Base-by-base conservation (phyloP, 1,139 yeast genomes). In the Tardiomyces blankii region DNA sequence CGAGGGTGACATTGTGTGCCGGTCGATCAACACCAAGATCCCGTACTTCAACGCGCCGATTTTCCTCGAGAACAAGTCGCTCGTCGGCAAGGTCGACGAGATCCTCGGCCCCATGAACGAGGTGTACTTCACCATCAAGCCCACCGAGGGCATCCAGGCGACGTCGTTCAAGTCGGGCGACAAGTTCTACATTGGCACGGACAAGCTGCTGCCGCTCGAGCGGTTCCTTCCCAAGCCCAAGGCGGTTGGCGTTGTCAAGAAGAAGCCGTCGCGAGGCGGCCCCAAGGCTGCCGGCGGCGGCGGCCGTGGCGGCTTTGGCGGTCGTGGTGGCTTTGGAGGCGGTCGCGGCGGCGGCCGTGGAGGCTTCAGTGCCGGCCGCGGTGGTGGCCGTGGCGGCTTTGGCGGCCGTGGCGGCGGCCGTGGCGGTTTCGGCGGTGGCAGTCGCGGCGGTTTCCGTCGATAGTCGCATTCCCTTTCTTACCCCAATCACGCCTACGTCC, bases 11-110 rank as follows among this genome's bases (percentile, higher is more conserved):
- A 84, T 93, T 63, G 95, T 93, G 47, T 91, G 97, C 72, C 87
- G 91, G 62, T 87, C 96, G 43, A 85, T 85, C 61, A 91, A 91
- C 67, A 78, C 86, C 51, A 91, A 91, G 73, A 76, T 93, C 56
- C 99, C 99, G 59, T 93, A 91, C 68, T 93, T 93, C 77, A 93
- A 93, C 70, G 99, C 99, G 27, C 98, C 98, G 64, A 89, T 93
- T 62, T 93, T 83, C 66, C 77, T 91, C 57, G 97, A 91, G 66
- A 91, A 91, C 75, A 69, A 69, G 74, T 84, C 95, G 28, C 93
- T 85, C 63, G 81, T 93, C 46, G 99, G 99, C 59, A 93, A 93
- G 69, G 95, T 93, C 49, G 99, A 93, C 65, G 99, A 93, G 73
- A 91, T 93, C 55, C 75, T 93, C 59, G 99, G 99, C 45, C 97